A percentile compares a stretch with the other conserved stretches of the same genome.
Conservation (phyloP, 306 rosid species). For the Luffa acutangula region DNA sequence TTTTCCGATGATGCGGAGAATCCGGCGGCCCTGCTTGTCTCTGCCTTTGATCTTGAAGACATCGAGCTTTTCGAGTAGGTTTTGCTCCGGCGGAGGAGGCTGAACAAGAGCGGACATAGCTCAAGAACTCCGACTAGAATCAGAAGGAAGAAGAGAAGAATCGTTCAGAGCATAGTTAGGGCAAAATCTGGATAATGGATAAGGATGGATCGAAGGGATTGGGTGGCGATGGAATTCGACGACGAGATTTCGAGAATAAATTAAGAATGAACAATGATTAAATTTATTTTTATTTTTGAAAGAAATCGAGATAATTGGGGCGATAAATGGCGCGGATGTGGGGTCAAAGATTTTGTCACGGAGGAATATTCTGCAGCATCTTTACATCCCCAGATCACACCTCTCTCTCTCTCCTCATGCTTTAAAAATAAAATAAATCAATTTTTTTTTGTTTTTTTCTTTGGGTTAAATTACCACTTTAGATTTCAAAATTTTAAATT, state of each 20-base stretch:
- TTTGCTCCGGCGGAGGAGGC: conserved; percentile 37
- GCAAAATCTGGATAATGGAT: neutral
- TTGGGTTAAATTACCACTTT: no score
- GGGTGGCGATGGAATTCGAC: neutral
- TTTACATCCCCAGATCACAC: conserved; percentile 12
- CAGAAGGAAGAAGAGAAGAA: neutral
- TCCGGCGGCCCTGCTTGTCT: conserved; percentile 64
- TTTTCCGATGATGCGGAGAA: conserved; percentile 72
- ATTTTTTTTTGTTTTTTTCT: no score
- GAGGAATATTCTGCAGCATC: conserved; percentile 44
- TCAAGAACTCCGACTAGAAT: neutral
- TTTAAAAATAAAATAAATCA: no score
- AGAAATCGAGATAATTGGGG: neutral
- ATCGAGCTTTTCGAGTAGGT: conserved; percentile 41
- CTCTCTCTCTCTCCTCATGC: neutral
- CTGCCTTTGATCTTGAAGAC: conserved; percentile 73
- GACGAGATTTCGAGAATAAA: neutral
- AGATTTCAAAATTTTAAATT: no score
- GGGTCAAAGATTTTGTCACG: neutral
- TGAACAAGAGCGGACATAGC: conserved; percentile 21
- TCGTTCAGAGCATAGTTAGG: neutral
- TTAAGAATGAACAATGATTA: neutral
- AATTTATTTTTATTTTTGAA: neutral
- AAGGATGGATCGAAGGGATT: neutral
- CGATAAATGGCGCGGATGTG: neutral